A percentile compares a stretch with the other conserved stretches of the same genome.
Conservation (phyloP, 2,329 filamentous ascomycete species). For the Triangularia setosa region DNA sequence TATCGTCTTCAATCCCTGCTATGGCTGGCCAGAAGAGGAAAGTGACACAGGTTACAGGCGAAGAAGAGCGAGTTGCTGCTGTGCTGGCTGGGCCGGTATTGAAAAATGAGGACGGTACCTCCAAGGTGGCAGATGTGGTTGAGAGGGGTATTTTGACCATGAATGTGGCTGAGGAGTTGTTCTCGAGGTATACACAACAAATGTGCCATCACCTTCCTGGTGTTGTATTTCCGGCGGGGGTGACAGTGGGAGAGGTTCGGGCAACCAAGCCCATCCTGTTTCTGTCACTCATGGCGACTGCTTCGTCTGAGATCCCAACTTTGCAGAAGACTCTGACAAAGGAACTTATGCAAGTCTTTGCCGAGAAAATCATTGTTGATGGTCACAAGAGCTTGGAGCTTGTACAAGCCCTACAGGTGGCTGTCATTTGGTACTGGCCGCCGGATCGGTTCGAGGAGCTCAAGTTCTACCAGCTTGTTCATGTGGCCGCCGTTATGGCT, state of each 20-base stretch:
- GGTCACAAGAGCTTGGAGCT: conserved; percentile 81
- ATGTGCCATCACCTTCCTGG: conserved; percentile 61
- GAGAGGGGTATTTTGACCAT: conserved; percentile 57
- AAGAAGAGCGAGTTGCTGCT: conserved; percentile 6
- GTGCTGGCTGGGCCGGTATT: conserved; percentile 19
- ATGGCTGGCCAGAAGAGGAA: conserved; percentile 41
- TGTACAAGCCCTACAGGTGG: conserved; percentile 71
- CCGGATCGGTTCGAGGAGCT: conserved; percentile 80
- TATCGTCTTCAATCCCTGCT: conserved; percentile 1
- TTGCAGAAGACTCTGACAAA: conserved; percentile 61
- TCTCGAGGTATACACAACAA: conserved; percentile 54
- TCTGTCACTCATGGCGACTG: conserved; percentile 64
- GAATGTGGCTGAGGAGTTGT: conserved; percentile 52
- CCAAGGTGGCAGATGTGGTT: conserved; percentile 44
- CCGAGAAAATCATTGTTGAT: conserved; percentile 68
- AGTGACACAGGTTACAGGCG: conserved; percentile 17
- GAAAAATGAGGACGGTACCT: conserved; percentile 24
- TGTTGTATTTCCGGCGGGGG: conserved; percentile 55
- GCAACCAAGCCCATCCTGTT: conserved; percentile 62
- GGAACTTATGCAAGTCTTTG: conserved; percentile 69
- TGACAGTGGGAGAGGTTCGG: conserved; percentile 53
- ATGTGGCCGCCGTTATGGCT: conserved; percentile 76
- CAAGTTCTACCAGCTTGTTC: conserved; percentile 84
- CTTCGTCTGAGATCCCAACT: conserved; percentile 53
- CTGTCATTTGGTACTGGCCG: conserved; percentile 80